phyloP scores from a whole-genome alignment of 805 yeast species.

The baker's yeast (Saccharomyces cerevisiae) region DNA sequence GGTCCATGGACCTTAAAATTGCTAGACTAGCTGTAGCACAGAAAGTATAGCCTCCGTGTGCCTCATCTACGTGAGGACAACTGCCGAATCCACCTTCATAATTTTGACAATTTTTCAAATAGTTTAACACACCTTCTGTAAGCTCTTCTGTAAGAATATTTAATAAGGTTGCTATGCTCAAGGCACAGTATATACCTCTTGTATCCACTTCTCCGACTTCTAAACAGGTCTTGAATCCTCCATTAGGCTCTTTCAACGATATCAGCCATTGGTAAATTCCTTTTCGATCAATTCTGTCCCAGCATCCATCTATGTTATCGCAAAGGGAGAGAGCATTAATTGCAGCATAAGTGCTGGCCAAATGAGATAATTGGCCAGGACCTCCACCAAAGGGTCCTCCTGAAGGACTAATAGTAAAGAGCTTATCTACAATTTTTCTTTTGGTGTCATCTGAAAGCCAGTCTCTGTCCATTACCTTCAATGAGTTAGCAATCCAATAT shows the following conservation, averaged over 20 bases:
- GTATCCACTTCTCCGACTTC: conserved; percentile 72
- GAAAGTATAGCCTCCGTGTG: conserved; percentile 95
- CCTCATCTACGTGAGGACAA: conserved; percentile 64
- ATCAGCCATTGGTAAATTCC: conserved; percentile 57
- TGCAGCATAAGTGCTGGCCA: conserved; percentile 79
- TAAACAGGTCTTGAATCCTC: conserved; percentile 48
- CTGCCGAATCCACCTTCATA: conserved; percentile 96
- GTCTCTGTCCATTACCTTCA: conserved; percentile 34
- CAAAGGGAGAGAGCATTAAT: conserved; percentile 51
- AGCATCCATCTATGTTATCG: conserved; percentile 35
- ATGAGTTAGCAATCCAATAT: conserved; percentile 70
- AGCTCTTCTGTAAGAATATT: conserved; percentile 57
- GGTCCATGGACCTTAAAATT: conserved; percentile 36
- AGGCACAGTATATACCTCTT: conserved; percentile 79
- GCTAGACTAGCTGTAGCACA: conserved; percentile 71
- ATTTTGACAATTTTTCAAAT: conserved; percentile 69
- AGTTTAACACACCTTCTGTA: conserved; percentile 42
- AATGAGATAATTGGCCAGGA: conserved; percentile 67
- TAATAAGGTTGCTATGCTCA: conserved; percentile 62
- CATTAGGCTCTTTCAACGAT: conserved; percentile 53
- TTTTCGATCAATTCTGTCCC: conserved; percentile 38
- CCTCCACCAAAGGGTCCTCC: conserved; percentile 86
- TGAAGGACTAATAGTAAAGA: conserved; percentile 24
- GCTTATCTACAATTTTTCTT: conserved; percentile 24
- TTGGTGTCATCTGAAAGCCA: conserved; percentile 22